Conservation (phyloP, 2,329 filamentous ascomycete genomes). For the Hansfordia pulvinata region DNA sequence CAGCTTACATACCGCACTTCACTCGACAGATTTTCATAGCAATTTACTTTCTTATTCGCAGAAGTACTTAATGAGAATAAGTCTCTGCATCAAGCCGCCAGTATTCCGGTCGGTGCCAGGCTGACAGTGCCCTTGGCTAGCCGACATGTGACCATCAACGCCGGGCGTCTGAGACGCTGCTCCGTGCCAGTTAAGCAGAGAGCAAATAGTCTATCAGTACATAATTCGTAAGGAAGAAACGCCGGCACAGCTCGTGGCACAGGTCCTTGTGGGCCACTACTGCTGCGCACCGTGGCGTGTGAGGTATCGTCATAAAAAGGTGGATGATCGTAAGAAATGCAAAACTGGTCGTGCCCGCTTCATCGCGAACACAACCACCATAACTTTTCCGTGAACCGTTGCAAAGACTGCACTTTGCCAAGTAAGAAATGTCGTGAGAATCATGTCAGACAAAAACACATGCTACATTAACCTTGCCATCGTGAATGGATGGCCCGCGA, state of each 20-base stretch:
- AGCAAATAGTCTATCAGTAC: constrained; percentile 20
- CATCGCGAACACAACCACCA: constrained; percentile 9
- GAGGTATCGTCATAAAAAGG: no score
- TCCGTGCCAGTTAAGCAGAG: constrained; percentile 12
- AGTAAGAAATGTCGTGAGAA: constrained; percentile 6
- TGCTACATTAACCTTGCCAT: constrained; percentile 5
- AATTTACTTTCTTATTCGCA: no score
- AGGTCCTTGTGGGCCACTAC: no score
- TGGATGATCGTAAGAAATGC: constrained; percentile 13
- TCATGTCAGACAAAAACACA: constrained; percentile 4
- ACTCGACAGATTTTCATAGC: no score
- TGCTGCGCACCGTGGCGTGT: no score
- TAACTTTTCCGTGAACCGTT: constrained; percentile 19
- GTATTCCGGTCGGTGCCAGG: constrained; percentile 17
- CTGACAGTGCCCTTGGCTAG: constrained; percentile 14
- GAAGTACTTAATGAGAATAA: no score
- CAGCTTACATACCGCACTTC: no score
- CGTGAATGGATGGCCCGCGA: no score
- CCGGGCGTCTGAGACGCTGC: constrained; percentile 16
- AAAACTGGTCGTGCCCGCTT: constrained; percentile 15
- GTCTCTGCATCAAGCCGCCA: no score
- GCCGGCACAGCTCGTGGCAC: no score
- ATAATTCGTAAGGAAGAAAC: no score
- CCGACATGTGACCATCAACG: constrained; percentile 20
- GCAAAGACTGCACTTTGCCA: constrained; percentile 9